Conservation (phyloP, 2,329 filamentous ascomycete species). For the Trichoderma semiorbis region DNA sequence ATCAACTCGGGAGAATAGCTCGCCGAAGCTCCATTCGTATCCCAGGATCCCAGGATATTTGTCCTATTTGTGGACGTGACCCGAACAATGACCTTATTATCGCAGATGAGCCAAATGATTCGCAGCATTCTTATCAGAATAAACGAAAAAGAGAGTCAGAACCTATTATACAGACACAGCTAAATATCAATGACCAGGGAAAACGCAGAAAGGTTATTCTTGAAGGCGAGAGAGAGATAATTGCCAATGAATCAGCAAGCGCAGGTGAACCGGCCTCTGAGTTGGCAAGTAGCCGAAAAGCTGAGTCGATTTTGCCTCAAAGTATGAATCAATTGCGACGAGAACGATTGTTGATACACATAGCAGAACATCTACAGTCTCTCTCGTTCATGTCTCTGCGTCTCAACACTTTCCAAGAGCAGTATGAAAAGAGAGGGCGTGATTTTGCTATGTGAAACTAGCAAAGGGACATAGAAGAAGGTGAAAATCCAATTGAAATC, state of each 20-base stretch:
- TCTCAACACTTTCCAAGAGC: neutral
- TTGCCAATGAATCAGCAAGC: neutral
- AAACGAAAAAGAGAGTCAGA: neutral
- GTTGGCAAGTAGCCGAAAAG: neutral
- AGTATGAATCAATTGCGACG: neutral
- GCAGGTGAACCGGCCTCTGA: neutral
- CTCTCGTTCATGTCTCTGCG: neutral
- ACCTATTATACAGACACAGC: neutral
- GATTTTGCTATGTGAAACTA: neutral
- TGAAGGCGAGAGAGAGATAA: neutral
- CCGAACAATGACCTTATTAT: neutral
- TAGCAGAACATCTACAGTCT: neutral
- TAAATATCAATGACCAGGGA: neutral
- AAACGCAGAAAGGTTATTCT: neutral
- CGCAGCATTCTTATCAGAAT: neutral
- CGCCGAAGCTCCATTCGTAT: neutral
- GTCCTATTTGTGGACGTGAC: neutral
- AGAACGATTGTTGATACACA: neutral
- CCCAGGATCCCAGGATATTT: neutral
- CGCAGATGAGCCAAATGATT: neutral
- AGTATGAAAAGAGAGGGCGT: neutral
- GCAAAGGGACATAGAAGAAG: neutral
- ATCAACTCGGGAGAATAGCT: too few species aligned
- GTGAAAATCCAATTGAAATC: too few species aligned
- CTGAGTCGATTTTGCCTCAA: neutral